Percentiles rank a stretch among this genome's conserved stretches.
These are phyloP conservation scores for Echium plantagineum DNA, from an alignment of 257 asterid species.

Conservation along the genomic window DNA sequence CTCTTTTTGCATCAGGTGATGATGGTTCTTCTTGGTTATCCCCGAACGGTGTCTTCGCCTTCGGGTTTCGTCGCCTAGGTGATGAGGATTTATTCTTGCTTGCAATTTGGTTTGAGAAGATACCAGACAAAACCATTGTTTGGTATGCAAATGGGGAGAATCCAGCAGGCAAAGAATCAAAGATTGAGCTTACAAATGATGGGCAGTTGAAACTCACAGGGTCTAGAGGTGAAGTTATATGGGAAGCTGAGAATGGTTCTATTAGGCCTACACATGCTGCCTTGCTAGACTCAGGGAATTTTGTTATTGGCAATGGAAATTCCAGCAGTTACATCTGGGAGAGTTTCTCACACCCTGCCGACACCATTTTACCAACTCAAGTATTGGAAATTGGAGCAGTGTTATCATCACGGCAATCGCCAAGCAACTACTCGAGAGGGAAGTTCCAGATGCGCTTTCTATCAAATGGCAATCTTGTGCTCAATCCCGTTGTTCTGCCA, in stretches of 20 bases:
- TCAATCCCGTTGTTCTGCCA: background rate
- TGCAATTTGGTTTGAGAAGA: constrained; percentile 1
- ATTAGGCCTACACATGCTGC: constrained; percentile 8
- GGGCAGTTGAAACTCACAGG: constrained; percentile 5
- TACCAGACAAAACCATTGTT: background rate
- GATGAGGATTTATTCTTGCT: constrained; percentile 1
- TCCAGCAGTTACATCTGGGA: constrained; percentile 7
- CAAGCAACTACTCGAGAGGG: constrained; percentile 7
- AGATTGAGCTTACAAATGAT: constrained; percentile 1
- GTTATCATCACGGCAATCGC: background rate
- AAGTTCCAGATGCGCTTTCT: background rate
- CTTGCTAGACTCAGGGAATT: constrained; percentile 11
- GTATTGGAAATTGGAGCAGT: background rate
- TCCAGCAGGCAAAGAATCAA: constrained; percentile 3
- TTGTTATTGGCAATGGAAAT: background rate
- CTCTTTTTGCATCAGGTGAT: background rate
- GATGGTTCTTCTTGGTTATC: background rate
- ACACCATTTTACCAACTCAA: constrained; percentile 10
- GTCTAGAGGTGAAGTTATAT: background rate
- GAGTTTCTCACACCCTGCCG: constrained; percentile 9
- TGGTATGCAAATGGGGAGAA: constrained; percentile 4
- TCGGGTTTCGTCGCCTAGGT: background rate
- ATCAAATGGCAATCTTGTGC: constrained; percentile 8
- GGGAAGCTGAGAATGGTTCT: constrained; percentile 4
- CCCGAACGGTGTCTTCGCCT: background rate